Conservation (phyloP, 106 monocot species). For the Phalaenopsis equestris region DNA sequence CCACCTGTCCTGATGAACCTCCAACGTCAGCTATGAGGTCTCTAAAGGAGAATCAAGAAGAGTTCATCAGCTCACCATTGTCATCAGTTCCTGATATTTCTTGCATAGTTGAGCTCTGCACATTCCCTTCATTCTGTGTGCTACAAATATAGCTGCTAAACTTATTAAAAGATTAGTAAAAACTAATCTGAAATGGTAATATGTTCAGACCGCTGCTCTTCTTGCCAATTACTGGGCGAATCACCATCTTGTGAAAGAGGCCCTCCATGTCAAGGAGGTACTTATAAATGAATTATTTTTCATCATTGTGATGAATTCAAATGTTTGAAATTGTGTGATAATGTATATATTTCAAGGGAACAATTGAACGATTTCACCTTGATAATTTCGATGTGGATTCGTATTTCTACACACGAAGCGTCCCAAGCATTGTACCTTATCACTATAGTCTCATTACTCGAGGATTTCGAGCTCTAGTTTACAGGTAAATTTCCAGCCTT, state of each 20-base stretch:
- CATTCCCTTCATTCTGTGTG: background rate
- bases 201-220: slow-evolving; percentile 10
- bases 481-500: slow-evolving; percentile 18
- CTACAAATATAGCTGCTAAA: background rate
- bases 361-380: slow-evolving; percentile 21
- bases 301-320: background rate
- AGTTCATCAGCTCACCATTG: background rate
- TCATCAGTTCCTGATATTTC: background rate
- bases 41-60: background rate
- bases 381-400: slow-evolving; percentile 5
- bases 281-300: background rate
- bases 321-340: background rate
- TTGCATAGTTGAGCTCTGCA: slow-evolving; percentile 7
- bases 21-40: background rate
- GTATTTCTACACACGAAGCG: slow-evolving; percentile 6
- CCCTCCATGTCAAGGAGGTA: slow-evolving; percentile 43
- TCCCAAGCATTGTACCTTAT: slow-evolving; percentile 26
- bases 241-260: slow-evolving; percentile 29
- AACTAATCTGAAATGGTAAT: background rate
- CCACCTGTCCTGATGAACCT: slow-evolving; percentile 3
- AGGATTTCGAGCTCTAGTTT: slow-evolving; percentile 44
- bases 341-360: slow-evolving; percentile 24
- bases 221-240: slow-evolving; percentile 34
- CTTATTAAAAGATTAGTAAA: background rate
- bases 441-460: slow-evolving; percentile 32